Evolutionary conservation across 495 filamentous ascomycete species (phyloP), one percentile per base, ranked within the genome.

Genomic region (Amorphotheca resinae): DNA sequence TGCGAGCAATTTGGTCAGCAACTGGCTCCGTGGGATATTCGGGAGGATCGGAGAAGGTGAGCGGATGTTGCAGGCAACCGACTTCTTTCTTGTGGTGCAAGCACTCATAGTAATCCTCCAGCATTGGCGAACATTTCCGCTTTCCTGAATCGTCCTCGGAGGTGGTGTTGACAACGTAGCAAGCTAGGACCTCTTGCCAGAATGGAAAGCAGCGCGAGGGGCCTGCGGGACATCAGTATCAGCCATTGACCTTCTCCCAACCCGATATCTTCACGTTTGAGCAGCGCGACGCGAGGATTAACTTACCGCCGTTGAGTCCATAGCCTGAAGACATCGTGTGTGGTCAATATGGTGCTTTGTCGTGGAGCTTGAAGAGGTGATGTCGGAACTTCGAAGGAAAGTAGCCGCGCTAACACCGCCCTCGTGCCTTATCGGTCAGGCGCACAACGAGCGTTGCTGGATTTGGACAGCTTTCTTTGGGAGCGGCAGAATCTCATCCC

Each of bases 31-130:
- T n/a, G n/a, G n/a, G n/a, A n/a, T 21, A 38, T 46, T 39, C 21
- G 48, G 31, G n/a, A 48, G 34, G 22, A 31, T 26, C 31, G 22
- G 17, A 3, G 4, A 22, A 2, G 23, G 15, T 26, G 38, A 3
- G n/a, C 16, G 38, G 11, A 28, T 5, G 5, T 28, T 28, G 25
- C 5, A 22, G 15, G 26, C 30, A 40, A 63, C 74, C 51, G 52
- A 95, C 91, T 85, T 98, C 91, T 68, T 96, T 95, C 65, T 74
- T 82, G 71, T 98, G 91, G 61, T 98, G 89, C 58, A 98, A 70
- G 68, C 93, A 98, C 69, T 98, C 91, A 64, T 93, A 84, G 71
- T 96, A 96, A 57, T 99, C 91, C 58, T 96, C 91, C 50, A 94
- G 66, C 23, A 77, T 79, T n/a, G 84, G 84, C 31, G 72, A 58